Percentiles rank a stretch among this genome's conserved stretches.
phyloP scores from a whole-genome alignment of 164 flowering plant species.

The Hamamelis virginiana region DNA sequence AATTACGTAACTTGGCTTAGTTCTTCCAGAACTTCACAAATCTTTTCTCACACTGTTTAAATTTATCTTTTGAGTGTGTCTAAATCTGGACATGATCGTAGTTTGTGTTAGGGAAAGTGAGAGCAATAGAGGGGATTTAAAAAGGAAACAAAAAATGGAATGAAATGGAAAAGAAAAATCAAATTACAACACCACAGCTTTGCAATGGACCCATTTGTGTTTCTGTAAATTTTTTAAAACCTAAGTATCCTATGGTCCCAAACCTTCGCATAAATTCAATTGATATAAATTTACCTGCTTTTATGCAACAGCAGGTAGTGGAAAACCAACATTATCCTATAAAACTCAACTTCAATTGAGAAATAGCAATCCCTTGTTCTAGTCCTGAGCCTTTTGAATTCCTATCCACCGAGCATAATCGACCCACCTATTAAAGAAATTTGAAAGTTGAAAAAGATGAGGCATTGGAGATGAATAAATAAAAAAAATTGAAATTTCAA shows the following conservation, averaged over 20 bases:
- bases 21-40: no score
- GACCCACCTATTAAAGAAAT: constrained; percentile 53
- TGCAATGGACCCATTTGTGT: not conserved
- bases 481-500: not conserved
- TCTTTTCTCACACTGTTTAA: no score
- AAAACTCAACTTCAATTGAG: not conserved
- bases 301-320: not conserved
- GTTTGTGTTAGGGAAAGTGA: no score
- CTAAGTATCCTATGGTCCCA: constrained; percentile 1
- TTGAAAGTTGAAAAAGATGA: not conserved
- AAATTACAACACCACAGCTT: not conserved
- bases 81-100: no score
- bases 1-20: no score
- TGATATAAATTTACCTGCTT: not conserved
- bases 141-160: no score
- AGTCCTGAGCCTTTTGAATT: constrained; percentile 42
- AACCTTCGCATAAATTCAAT: constrained; percentile 6
- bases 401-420: constrained; percentile 70
- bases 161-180: not conserved
- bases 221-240: not conserved
- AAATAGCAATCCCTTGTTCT: constrained; percentile 4
- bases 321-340: not conserved
- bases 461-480: not conserved
- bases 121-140: no score
- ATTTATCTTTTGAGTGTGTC: no score